Evolutionary conservation across 2,329 filamentous ascomycete species (phyloP), one percentile per base, ranked within the genome.

Genomic region (Harringtonia lauricola): DNA sequence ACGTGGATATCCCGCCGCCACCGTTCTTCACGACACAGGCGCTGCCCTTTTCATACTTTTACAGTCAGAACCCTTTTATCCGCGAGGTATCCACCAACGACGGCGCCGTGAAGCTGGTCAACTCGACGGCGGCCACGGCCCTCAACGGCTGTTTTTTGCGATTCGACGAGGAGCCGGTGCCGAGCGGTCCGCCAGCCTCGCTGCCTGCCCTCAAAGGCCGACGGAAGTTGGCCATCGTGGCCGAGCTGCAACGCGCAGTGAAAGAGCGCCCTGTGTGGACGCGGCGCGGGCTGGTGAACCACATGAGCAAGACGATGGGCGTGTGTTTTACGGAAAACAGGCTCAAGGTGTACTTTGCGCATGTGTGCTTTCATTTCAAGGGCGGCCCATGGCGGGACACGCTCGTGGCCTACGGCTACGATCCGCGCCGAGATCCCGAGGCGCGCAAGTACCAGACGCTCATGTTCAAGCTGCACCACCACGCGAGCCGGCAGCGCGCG

Each of bases 311-410:
- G 39, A 65, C 68, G 31, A 44, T 44, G 44, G 47, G 45, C 31
- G 43, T 45, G 50, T 39, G 36, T 8, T 54, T 62, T 31, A 58
- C 57, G 17, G 76, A 69, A 58, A 73, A 74, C 46, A 63, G 73
- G 35, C 62, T 95, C 47, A 83, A 86, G 54, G 75, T 83, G 56
- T 85, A 85, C 38, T 75, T 89, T 42, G 83, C 87, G 49, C 90
- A 92, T 54, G 79, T 86, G 5, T 88, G 85, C 9, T 98, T 95
- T 64, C 86, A 89, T 62, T 95, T 96, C 70, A 83, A 84, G 47
- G 87, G 84, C 19, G 92, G 92, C 0, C 89, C 92, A 0, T 98
- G 87, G 83, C 77, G 87, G 50, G 89, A 96, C 59, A 81, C 85
- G 3, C 79, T 95, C 43, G 78, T 95, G 50, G 79, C 75, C 38